phyloP scores from a whole-genome alignment of 306 rosid species.

The Boehmeria nivea region DNA sequence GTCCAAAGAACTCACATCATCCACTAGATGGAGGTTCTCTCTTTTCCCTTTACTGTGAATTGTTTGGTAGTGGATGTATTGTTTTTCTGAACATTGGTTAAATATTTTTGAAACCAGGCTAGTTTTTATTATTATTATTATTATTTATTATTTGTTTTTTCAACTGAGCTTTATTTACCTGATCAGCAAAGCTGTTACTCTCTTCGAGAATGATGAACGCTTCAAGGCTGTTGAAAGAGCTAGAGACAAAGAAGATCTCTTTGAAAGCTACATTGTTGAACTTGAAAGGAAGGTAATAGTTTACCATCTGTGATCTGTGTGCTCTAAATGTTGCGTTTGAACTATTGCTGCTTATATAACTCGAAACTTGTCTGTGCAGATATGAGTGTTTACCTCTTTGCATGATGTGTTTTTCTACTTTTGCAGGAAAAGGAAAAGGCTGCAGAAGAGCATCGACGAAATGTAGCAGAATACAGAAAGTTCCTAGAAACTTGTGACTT shows the following conservation, averaged over 20 bases:
- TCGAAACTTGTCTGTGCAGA: neutral
- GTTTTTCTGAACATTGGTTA: neutral
- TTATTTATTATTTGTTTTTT: constrained; percentile 8
- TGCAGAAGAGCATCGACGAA: constrained; percentile 71
- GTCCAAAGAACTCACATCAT: constrained; percentile 84
- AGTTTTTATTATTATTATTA: too few species aligned
- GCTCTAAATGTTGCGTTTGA: constrained; percentile 3
- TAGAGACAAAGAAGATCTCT: constrained; percentile 92
- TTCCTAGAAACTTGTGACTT: constrained; percentile 81
- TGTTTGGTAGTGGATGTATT: neutral
- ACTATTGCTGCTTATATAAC: constrained; percentile 10
- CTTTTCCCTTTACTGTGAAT: constrained; percentile 20
- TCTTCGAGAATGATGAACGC: constrained; percentile 92
- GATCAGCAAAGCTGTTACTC: constrained; percentile 79
- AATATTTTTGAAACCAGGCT: too few species aligned
- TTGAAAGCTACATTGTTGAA: constrained; percentile 93
- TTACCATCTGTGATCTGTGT: constrained; percentile 9
- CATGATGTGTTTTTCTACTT: constrained; percentile 9
- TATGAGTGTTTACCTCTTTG: neutral
- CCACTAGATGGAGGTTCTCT: constrained; percentile 86
- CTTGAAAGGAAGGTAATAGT: constrained; percentile 85
- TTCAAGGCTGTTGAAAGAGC: constrained; percentile 84
- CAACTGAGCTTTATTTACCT: constrained; percentile 25
- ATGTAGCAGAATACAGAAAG: constrained; percentile 68
- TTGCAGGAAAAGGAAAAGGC: constrained; percentile 86